Evolutionary conservation across 1,284 basidiomycete species (phyloP).

Genomic region (Schizopora paradoxa): DNA sequence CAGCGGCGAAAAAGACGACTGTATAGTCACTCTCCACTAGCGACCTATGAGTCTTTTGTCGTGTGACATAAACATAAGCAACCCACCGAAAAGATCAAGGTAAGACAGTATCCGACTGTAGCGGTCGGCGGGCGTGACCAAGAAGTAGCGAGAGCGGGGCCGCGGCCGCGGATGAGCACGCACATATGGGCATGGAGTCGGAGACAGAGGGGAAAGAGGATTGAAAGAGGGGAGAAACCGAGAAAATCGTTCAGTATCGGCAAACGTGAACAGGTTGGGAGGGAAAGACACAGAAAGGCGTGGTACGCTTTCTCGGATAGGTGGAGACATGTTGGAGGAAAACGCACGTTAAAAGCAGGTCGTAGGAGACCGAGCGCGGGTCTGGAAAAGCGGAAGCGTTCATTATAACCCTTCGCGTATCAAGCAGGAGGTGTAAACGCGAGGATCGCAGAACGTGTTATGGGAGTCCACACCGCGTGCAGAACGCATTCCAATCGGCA

Average conservation of each 20-base stretch:
- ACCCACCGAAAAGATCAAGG: slow-evolving; percentile 71
- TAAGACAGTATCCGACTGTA: slow-evolving; percentile 67
- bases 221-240: too few relatives aligned
- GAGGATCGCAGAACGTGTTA: background rate
- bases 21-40: slow-evolving; percentile 84
- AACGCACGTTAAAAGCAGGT: slow-evolving; percentile 67
- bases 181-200: slow-evolving; percentile 4
- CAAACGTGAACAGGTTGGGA: background rate
- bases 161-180: background rate
- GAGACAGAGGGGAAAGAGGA: too few relatives aligned
- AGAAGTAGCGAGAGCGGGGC: background rate
- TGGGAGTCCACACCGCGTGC: background rate
- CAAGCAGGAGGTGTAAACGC: slow-evolving; percentile 3
- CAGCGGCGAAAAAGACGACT: slow-evolving; percentile 80
- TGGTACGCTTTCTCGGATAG: slow-evolving; percentile 14
- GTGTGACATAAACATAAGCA: background rate
- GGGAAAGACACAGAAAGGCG: slow-evolving; percentile 10
- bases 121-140: slow-evolving; percentile 4
- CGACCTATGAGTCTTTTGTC: background rate
- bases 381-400: slow-evolving; percentile 79
- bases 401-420: slow-evolving; percentile 60
- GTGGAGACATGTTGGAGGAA: slow-evolving; percentile 12
- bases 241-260: too few relatives aligned
- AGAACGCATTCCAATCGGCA: too few relatives aligned
- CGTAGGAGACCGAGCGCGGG: slow-evolving; percentile 71